phyloP scores from a whole-genome alignment of 140 eudicot species.

The Erigeron philadelphicus region DNA sequence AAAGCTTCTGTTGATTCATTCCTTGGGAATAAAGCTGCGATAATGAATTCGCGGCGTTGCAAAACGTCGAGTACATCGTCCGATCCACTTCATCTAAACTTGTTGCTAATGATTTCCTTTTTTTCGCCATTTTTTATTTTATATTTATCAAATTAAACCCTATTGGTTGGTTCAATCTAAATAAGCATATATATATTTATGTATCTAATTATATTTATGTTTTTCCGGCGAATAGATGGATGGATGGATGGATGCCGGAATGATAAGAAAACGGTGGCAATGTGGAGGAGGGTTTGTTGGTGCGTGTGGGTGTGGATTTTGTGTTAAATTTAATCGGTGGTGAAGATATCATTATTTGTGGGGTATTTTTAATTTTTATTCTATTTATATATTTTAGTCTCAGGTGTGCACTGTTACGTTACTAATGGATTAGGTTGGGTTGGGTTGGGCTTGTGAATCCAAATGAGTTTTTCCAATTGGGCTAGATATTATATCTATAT shows the following conservation, averaged over 20 bases:
- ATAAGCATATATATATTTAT: too few species aligned
- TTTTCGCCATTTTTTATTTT: slow-evolving; percentile 36
- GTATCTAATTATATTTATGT: too few species aligned
- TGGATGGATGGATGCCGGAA: too few species aligned
- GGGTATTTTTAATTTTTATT: too few species aligned
- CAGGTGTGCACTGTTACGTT: too few species aligned
- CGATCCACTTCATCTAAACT: slow-evolving; percentile 87
- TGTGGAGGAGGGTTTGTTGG: too few species aligned
- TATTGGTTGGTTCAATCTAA: background rate
- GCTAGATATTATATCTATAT: too few species aligned
- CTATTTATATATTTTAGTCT: too few species aligned
- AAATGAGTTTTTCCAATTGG: too few species aligned
- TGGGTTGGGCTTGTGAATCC: background rate
- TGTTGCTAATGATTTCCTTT: slow-evolving; percentile 68
- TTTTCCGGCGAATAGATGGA: too few species aligned
- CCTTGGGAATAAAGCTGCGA: slow-evolving; percentile 83
- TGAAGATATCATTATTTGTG: slow-evolving; percentile 2
- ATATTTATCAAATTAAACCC: background rate
- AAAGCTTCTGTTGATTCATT: slow-evolving; percentile 55
- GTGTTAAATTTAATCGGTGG: slow-evolving; percentile 16
- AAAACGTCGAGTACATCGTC: slow-evolving; percentile 63
- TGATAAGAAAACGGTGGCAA: too few species aligned
- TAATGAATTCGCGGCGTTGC: slow-evolving; percentile 64
- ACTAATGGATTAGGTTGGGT: background rate
- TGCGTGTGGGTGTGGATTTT: too few species aligned